These are phyloP conservation scores for Saxophila tyrrhenica DNA, from an alignment of 495 filamentous ascomycete species.

Conservation along the genomic window DNA sequence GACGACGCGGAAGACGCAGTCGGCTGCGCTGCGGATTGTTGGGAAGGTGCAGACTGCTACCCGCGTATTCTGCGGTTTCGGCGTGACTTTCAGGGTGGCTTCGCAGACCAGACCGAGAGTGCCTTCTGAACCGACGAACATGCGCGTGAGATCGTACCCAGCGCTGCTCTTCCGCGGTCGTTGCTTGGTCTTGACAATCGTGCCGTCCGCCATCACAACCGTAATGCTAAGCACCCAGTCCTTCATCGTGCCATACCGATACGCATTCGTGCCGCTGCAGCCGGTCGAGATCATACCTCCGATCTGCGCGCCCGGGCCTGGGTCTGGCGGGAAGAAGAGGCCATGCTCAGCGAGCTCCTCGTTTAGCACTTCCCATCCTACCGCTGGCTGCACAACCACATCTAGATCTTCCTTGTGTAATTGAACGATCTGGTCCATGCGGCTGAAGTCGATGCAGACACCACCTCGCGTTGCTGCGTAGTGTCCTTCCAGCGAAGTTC, in stretches of 20 bases:
- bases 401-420: conserved; percentile 68
- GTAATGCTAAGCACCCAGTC: conserved; percentile 91
- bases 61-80: conserved; percentile 62
- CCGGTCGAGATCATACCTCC: conserved; percentile 95
- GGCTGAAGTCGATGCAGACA: conserved; percentile 63
- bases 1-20: conserved; percentile 70
- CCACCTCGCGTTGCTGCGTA: conserved; percentile 63
- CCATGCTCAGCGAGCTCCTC: conserved; percentile 54
- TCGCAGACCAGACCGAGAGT: conserved; percentile 86
- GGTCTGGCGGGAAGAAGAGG: conserved; percentile 77
- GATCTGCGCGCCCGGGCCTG: conserved; percentile 75
- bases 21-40: conserved; percentile 65
- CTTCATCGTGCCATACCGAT: conserved; percentile 90
- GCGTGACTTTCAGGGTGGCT: conserved; percentile 69
- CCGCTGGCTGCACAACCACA: conserved; percentile 68
- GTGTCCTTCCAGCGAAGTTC: conserved; percentile 72
- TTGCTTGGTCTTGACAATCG: conserved; percentile 76
- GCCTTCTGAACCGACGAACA: conserved; percentile 88
- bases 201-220: conserved; percentile 85
- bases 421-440: conserved; percentile 62
- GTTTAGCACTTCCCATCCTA: conserved; percentile 71
- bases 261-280: conserved; percentile 87
- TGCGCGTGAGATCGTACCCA: conserved; percentile 74
- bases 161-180: conserved; percentile 69
- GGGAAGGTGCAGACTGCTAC: conserved; percentile 79